Evolutionary conservation across 306 rosid genomes (phyloP), one percentile per base, ranked within the genome.

Genomic region (Spatholobus suberectus): DNA sequence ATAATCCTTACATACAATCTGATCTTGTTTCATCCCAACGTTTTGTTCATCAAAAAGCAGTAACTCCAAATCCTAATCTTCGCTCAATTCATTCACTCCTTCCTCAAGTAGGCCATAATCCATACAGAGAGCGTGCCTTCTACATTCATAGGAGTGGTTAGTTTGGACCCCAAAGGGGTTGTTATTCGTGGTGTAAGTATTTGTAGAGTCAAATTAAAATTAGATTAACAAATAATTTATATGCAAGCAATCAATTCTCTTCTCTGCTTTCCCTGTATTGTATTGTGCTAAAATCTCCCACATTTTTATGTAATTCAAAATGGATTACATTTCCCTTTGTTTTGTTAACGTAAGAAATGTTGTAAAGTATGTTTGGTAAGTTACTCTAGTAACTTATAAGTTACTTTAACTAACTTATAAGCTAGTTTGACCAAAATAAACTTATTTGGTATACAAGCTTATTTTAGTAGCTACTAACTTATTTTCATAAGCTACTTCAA

Each of bases 61-160:
- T 75, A n/a, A 38, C 63, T 52, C 69, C 85, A 68, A 73, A 63
- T 65, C 71, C 67, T 44, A 32, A 18, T 75, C 20, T 21, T n/a
- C 68, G 61, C 40, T 37, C 83, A 47, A 47, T 83, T 70, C 80
- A 52, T 52, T 29, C 83, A 8, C 61, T 9, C 61, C 49, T 18
- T 70, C 68, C 81, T 70, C 74, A 34, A 26, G 10, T 41, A 24
- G 23, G 35, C 38, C 74, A 70, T 49, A 47, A 70, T 51, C 55
- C 5, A 24, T 57, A 35, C 2, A 46, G 71, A 66, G 86, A 77
- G 70, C 76, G 47, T 15, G 7, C 57, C 44, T 27, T 70, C 18
- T 41, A 47, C 34, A 46, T n/a, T 59, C 76, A 23, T 55, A 73
- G 47, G 81, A 44, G 23, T 13, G 14, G 18, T 70, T 55, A 65